Percentiles rank a stretch among this genome's conserved stretches.
Evolutionary conservation across 31 red algal species (phyloP).

Genomic region (Pterothamnion heteromorphum): DNA sequence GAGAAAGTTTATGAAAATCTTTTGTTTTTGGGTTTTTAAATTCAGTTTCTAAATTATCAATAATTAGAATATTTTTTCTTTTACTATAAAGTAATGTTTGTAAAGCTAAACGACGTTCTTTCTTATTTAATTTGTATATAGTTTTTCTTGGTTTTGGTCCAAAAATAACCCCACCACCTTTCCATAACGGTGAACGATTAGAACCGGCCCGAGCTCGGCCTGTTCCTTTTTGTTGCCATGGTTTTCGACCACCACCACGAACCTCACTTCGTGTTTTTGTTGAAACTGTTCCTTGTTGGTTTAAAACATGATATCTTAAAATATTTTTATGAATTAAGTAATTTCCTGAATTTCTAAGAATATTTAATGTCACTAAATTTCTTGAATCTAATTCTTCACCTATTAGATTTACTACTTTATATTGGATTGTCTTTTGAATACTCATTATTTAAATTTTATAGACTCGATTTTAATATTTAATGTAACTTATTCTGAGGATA

Average conservation of each 20-base stretch:
- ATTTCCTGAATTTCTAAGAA: background rate
- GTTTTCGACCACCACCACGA: slow-evolving; percentile 70
- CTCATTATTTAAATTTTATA: too few relatives aligned
- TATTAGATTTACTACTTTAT: background rate
- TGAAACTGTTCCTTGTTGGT: background rate
- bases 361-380: background rate
- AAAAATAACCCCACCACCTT: slow-evolving; percentile 78
- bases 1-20: background rate
- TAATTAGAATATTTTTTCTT: background rate
- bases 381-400: background rate
- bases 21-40: background rate
- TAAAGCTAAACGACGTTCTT: slow-evolving; percentile 4
- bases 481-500: background rate
- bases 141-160: slow-evolving; percentile 49
- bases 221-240: slow-evolving; percentile 88
- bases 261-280: slow-evolving; percentile 82
- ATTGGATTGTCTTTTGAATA: background rate
- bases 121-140: background rate
- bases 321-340: slow-evolving; percentile 13
- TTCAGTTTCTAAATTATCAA: background rate
- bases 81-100: slow-evolving; percentile 4
- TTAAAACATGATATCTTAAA: background rate
- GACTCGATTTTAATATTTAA: too few relatives aligned
- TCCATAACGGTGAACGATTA: slow-evolving; percentile 73
- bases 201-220: slow-evolving; percentile 81